Evolutionary conservation across 2,329 filamentous ascomycete species (phyloP), one percentile per base, ranked within the genome.

Genomic region (Cercospora nicotianae): DNA sequence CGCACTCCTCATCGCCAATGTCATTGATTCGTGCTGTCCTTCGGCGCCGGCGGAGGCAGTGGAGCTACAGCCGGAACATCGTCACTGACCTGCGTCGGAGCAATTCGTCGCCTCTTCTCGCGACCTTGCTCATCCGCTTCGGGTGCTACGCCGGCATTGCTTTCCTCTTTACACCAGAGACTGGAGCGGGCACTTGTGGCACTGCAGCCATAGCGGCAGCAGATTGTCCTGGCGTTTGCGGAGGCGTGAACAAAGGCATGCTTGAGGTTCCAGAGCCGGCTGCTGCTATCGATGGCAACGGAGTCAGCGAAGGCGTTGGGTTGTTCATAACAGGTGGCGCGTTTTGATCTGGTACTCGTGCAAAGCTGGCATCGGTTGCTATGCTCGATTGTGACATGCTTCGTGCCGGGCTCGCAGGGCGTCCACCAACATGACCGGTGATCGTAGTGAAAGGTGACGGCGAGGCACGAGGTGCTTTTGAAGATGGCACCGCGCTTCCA

Each of bases 351-450:
- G 83, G 83, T 5, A 80, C 80, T 68, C 81, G 81, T 2, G 75
- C 75, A 64, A 76, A 72, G 71, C 77, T 76, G 64, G 75, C 82
- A 70, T 89, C 88, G 0, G 92, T 94, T 4, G 90, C 87, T 58
- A 94, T 85, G 10, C 92, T 96, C 0, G 92, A 94, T 0, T 90
- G 87, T 5, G 93, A 96, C 76, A 93, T 96, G n/a, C 92, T 94
- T 69, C 93, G 86, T 1, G 93, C 87, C 10, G 93, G 93, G 20
- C 92, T 95, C 2, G 90, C 87, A 3, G 93, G 91, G 26, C 91
- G 87, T 23, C 80, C 72, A 9, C 67, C 65, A 18, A 65, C 51
- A 30, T 67, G 55, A 13, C 67, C 69, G 16, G 73, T 65, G 10
- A 63, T 55, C 3, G 70, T 63, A 30, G 72, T 71, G 72, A 87